A percentile compares a stretch with the other conserved stretches of the same genome.
phyloP scores from a whole-genome alignment of 371 early-diverging fungal genomes.

The Zychaea mexicana region DNA sequence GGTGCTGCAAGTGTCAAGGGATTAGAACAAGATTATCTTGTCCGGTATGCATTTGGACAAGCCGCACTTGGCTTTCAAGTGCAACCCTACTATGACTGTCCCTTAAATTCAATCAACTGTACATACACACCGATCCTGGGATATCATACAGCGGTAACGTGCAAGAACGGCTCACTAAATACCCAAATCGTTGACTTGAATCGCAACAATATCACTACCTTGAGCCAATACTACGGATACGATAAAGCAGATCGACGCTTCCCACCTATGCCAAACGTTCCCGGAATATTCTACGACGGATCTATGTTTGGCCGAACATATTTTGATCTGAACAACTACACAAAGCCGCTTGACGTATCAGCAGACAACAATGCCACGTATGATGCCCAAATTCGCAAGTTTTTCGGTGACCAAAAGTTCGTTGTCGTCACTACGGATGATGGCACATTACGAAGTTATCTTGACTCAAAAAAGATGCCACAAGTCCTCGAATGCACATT shows the following conservation, averaged over 20 bases:
- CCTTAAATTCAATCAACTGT: conserved; percentile 4
- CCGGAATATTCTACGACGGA: conserved; percentile 12
- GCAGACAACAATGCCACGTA: neutral
- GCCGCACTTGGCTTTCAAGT: neutral
- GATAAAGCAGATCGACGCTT: neutral
- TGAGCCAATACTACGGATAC: conserved; percentile 4
- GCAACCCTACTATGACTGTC: neutral
- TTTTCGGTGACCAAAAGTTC: conserved; percentile 18
- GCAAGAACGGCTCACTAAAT: conserved; percentile 7
- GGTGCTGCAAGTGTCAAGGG: neutral
- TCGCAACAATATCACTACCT: conserved; percentile 9
- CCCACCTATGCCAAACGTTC: neutral
- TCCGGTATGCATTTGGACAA: conserved; percentile 3
- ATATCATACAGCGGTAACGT: neutral
- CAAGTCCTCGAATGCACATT: conserved; percentile 14
- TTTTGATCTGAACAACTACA: conserved; percentile 6
- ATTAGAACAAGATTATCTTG: conserved; percentile 12
- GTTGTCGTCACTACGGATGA: conserved; percentile 4
- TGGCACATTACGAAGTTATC: neutral
- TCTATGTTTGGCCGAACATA: conserved; percentile 20
- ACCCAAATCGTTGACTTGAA: conserved; percentile 11
- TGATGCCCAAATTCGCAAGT: neutral
- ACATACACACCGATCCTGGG: neutral
- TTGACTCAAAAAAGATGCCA: neutral
- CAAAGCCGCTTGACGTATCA: neutral